These are phyloP conservation scores for Fusarium piperis DNA, from an alignment of 2,329 filamentous ascomycete species.

Conservation along the genomic window DNA sequence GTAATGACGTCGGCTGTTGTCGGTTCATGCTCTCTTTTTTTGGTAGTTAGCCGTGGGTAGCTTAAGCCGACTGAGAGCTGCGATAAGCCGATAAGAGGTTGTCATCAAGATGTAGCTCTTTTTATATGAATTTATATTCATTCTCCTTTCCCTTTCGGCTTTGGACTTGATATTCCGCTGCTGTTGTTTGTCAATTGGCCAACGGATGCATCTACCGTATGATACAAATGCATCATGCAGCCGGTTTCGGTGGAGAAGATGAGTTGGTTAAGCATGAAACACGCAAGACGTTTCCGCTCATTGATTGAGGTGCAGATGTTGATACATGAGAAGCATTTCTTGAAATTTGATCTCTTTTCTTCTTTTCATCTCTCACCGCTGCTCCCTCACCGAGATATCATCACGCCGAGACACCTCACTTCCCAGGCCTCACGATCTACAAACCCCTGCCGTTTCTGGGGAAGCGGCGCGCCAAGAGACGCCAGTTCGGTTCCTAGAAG, in stretches of 20 bases:
- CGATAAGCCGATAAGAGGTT: slow-evolving; percentile 32
- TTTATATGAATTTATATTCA: background rate
- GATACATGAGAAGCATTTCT: background rate
- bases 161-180: background rate
- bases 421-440: background rate
- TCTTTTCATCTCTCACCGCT: background rate
- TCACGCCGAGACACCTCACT: background rate
- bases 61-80: slow-evolving; percentile 24
- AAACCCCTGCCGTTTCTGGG: slow-evolving; percentile 21
- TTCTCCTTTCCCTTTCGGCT: background rate
- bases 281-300: slow-evolving; percentile 4
- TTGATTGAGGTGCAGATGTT: background rate
- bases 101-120: background rate
- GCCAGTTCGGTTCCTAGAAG: background rate
- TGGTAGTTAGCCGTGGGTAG: background rate
- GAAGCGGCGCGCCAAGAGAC: slow-evolving; percentile 36
- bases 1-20: slow-evolving; percentile 36
- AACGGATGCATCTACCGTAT: background rate
- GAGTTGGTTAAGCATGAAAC: slow-evolving; percentile 23
- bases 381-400: background rate
- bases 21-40: slow-evolving; percentile 17
- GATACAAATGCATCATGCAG: background rate
- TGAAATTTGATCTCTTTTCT: background rate
- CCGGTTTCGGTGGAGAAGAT: slow-evolving; percentile 17
- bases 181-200: background rate